These are phyloP conservation scores for Verticillium klebahnii DNA, from an alignment of 2,329 filamentous ascomycete genomes.

Conservation along the genomic window DNA sequence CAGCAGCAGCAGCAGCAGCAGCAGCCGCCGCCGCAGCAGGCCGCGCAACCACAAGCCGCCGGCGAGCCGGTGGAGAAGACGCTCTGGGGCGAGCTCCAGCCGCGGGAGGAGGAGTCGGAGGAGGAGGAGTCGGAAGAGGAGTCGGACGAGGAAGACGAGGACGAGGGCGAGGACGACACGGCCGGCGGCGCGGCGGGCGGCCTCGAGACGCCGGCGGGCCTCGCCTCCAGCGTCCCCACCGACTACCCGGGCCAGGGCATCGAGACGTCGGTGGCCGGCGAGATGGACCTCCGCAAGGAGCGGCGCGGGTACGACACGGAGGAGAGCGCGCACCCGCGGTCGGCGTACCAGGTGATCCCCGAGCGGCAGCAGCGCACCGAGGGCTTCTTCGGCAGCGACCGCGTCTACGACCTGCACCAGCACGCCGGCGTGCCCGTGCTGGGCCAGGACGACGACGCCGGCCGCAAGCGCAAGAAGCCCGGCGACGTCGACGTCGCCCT, in stretches of 20 bases:
- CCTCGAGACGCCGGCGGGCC: slow-evolving; percentile 74
- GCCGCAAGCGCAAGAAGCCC: slow-evolving; percentile 86
- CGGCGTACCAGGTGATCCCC: slow-evolving; percentile 84
- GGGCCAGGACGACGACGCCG: slow-evolving; percentile 69
- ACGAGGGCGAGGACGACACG: slow-evolving; percentile 55
- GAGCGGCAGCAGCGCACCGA: slow-evolving; percentile 81
- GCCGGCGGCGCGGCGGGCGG: slow-evolving; percentile 73
- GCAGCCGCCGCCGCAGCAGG: slow-evolving; percentile 30
- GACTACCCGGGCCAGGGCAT: slow-evolving; percentile 67
- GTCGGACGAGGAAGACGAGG: slow-evolving; percentile 24
- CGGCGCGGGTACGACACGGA: slow-evolving; percentile 85
- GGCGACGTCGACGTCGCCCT: slow-evolving; percentile 92
- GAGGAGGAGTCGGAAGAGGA: slow-evolving; percentile 63
- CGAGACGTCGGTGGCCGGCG: slow-evolving; percentile 73
- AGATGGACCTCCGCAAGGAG: slow-evolving; percentile 88
- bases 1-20: slow-evolving; percentile 15
- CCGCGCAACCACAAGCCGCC: slow-evolving; percentile 28
- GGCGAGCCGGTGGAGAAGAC: slow-evolving; percentile 82
- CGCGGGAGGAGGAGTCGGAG: slow-evolving; percentile 71
- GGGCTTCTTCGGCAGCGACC: slow-evolving; percentile 95
- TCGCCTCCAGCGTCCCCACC: slow-evolving; percentile 74
- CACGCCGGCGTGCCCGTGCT: slow-evolving; percentile 61
- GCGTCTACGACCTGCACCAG: slow-evolving; percentile 75
- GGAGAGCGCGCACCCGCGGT: slow-evolving; percentile 67
- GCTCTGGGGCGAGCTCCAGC: slow-evolving; percentile 88